A percentile compares a stretch with the other conserved stretches of the same genome.
Evolutionary conservation across 2,329 filamentous ascomycete genomes (phyloP).

Genomic region (Apiospora kogelbergensis): DNA sequence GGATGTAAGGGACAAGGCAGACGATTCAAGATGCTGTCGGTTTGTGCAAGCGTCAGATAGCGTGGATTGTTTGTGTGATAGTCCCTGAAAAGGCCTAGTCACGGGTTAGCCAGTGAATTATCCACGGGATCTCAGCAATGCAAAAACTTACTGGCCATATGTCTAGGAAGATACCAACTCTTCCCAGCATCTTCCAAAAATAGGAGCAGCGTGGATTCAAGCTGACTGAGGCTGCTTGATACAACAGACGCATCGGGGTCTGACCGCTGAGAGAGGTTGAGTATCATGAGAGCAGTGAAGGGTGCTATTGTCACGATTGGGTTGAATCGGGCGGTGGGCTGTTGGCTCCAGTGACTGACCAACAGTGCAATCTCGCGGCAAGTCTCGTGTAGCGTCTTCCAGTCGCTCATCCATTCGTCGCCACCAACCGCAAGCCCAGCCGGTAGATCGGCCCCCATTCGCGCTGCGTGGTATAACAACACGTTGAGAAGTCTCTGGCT

Average conservation of each 20-base stretch:
- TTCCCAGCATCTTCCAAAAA: neutral
- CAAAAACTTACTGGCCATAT: neutral
- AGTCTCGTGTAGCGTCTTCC: constrained; percentile 30
- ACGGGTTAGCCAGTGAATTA: neutral
- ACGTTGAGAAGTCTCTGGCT: constrained; percentile 25
- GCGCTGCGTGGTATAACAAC: constrained; percentile 27
- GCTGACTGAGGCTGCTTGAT: neutral
- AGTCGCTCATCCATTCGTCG: constrained; percentile 25
- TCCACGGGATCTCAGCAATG: neutral
- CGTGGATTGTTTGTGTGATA: neutral
- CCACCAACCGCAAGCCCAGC: constrained; percentile 15
- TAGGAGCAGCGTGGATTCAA: neutral
- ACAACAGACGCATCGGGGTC: neutral
- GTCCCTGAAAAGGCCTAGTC: neutral
- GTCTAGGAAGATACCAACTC: neutral
- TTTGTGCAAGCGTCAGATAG: neutral
- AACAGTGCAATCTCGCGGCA: constrained; percentile 31
- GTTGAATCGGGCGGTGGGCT: neutral
- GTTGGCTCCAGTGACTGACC: constrained; percentile 28
- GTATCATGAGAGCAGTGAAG: neutral
- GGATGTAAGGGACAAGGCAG: neutral
- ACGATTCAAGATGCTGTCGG: neutral
- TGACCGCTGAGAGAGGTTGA: neutral
- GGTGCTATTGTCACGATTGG: neutral
- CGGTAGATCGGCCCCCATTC: constrained; percentile 20